phyloP scores from a whole-genome alignment of 2,329 filamentous ascomycete genomes.

The Penicillium sp. region DNA sequence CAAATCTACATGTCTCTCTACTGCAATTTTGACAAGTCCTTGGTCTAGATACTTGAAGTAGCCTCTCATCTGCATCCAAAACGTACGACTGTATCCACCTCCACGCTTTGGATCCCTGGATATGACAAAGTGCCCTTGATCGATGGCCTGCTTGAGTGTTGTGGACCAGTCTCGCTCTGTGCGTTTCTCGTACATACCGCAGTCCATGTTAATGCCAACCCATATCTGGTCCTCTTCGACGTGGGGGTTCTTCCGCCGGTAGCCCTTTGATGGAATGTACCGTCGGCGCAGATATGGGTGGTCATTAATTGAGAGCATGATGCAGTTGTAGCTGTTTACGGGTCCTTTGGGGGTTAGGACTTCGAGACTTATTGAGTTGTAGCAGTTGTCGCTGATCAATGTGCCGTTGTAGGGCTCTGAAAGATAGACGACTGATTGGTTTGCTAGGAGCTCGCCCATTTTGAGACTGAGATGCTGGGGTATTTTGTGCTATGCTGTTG shows the following conservation, averaged over 20 bases:
- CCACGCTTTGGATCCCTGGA: neutral
- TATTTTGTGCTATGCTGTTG: neutral
- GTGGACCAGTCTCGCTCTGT: neutral
- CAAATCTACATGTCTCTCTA: neutral
- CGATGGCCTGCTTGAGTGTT: neutral
- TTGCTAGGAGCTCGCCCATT: neutral
- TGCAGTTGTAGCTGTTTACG: neutral
- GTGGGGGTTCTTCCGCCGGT: neutral
- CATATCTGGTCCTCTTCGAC: neutral
- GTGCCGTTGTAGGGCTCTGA: neutral
- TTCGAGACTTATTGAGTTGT: neutral
- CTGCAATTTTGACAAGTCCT: neutral
- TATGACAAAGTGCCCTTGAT: neutral
- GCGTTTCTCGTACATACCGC: neutral
- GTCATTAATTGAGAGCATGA: neutral
- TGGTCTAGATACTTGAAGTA: neutral
- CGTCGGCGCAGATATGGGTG: neutral
- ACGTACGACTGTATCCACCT: neutral
- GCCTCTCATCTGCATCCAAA: slow-evolving; percentile 2
- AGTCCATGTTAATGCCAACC: neutral
- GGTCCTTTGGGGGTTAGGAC: neutral
- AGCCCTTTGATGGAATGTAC: neutral
- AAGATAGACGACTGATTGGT: neutral
- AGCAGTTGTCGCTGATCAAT: neutral
- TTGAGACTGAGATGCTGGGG: neutral